A percentile compares a stretch with the other conserved stretches of the same genome.
These are phyloP conservation scores for Venturia nashicola DNA, from an alignment of 2,329 filamentous ascomycete species.

Conservation along the genomic window DNA sequence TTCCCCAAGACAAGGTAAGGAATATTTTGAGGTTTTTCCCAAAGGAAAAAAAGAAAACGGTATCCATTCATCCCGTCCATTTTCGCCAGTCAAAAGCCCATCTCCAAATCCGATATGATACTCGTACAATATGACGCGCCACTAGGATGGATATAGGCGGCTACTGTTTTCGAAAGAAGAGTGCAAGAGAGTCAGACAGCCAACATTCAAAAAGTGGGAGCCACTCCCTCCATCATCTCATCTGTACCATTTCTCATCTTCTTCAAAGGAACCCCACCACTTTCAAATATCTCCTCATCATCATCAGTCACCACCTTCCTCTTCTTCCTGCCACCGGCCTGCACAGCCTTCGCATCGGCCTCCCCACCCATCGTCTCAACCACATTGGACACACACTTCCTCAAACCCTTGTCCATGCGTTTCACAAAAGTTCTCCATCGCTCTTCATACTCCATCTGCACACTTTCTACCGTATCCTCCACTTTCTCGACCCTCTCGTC, in stretches of 20 bases:
- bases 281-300: slow-evolving; percentile 21
- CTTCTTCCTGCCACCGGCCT: slow-evolving; percentile 17
- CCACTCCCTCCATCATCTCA: not conserved
- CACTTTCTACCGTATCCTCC: slow-evolving; percentile 44
- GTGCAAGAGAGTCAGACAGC: too few relatives aligned
- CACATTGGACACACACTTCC: slow-evolving; percentile 12
- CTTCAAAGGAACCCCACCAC: not conserved
- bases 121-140: too few relatives aligned
- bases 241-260: not conserved
- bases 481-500: slow-evolving; percentile 60
- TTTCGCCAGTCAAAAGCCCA: not conserved
- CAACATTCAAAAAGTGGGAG: too few relatives aligned
- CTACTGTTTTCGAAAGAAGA: too few relatives aligned
- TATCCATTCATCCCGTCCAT: not conserved
- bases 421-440: slow-evolving; percentile 41
- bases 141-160: too few relatives aligned
- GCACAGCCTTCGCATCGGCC: not conserved
- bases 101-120: not conserved
- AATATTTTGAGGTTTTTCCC: not conserved
- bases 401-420: slow-evolving; percentile 16
- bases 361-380: slow-evolving; percentile 12
- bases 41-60: not conserved
- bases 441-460: slow-evolving; percentile 62
- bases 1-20: not conserved
- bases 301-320: slow-evolving; percentile 21